These are phyloP conservation scores for Leccinum subgranulosum DNA, from an alignment of 768 basidiomycete genomes.

Conservation along the genomic window DNA sequence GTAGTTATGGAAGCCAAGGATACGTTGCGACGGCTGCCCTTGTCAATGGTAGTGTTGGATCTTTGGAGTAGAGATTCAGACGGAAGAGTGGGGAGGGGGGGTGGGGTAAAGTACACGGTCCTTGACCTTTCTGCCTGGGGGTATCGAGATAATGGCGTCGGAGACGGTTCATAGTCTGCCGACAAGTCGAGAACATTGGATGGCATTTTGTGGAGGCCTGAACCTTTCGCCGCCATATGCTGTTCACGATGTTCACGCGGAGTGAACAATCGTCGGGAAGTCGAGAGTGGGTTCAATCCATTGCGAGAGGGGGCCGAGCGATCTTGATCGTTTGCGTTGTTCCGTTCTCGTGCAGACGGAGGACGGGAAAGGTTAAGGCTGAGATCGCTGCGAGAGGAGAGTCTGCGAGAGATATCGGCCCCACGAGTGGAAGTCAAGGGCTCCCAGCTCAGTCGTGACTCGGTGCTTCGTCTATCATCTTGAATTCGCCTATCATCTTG, in stretches of 20 bases:
- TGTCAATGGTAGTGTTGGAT: constrained; percentile 23
- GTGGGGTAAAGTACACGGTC: constrained; percentile 51
- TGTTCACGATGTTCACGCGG: constrained; percentile 56
- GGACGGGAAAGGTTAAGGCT: constrained; percentile 19
- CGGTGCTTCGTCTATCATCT: constrained; percentile 57
- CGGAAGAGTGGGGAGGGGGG: constrained; percentile 56
- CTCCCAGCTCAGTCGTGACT: constrained; percentile 47
- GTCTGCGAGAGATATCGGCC: constrained; percentile 26
- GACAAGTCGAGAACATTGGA: constrained; percentile 30
- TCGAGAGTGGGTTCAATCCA: constrained; percentile 22
- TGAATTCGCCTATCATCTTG: constrained; percentile 54
- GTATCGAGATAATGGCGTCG: constrained; percentile 40
- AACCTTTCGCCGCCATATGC: constrained; percentile 15
- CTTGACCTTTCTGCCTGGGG: constrained; percentile 40
- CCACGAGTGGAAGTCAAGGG: constrained; percentile 19
- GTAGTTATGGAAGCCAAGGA: constrained; percentile 47
- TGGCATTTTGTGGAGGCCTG: constrained; percentile 18
- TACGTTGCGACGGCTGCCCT: constrained; percentile 36
- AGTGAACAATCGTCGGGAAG: constrained; percentile 52
- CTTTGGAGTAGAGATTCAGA: constrained; percentile 47
- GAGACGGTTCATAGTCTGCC: constrained; percentile 43
- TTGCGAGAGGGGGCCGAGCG: constrained; percentile 24
- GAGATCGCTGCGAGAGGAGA: constrained; percentile 25
- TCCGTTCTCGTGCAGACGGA: constrained; percentile 26
- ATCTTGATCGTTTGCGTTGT: constrained; percentile 25